Base-by-base conservation (phyloP, 345 rosid genomes). In the Melaleuca alternifolia region DNA sequence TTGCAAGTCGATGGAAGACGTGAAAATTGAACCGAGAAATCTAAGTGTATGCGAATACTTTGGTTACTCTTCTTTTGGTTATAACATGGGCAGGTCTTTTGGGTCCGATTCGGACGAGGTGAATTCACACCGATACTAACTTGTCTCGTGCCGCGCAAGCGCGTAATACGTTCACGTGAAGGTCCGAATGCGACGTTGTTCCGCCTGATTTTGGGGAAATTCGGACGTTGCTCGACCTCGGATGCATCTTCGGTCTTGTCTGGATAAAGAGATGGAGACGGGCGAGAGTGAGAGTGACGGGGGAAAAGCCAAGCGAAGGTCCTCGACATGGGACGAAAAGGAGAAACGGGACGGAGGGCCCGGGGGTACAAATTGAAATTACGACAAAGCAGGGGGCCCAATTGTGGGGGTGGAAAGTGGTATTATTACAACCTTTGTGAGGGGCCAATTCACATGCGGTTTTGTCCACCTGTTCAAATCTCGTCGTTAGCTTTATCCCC, bases 261-360 rank as follows among this genome's bases (percentile, higher is more conserved):
- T 7, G 23, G 79, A 24, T 37, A 71, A 37, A 37, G 24, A 18
- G 48, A 71, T 18, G 2, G 48, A 18, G 7, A 18, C 26, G 12
- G 13, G 0, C 11, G 4, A 18, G 79, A 37, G 79, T 11, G 26
- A 2, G 0, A n/a, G n/a, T n/a, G n/a, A n/a, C n/a, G n/a, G 79
- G 61, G 23, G 23, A 21, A 54, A 2, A 71, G 7, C 79, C 37
- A 33, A 10, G 48, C 5, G 79, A 37, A 33, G 81, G 48, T 37
- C 48, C 81, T 24, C 48, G 6, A 1, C 6, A 0, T 7, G 4
- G 81, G 48, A 71, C 48, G 41, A 37, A 18, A 37, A 12, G 41
- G 11, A 2, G 10, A 37, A 54, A 37, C 16, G 5, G 79, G 20
- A 71, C 48, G 46, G 20, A 71, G 26, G 79, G 28, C 2, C 4